Percentiles rank a stretch among this genome's conserved stretches.
These are phyloP conservation scores for Strobilomyces echinocephalus DNA, from an alignment of 768 basidiomycete species.

Conservation along the genomic window DNA sequence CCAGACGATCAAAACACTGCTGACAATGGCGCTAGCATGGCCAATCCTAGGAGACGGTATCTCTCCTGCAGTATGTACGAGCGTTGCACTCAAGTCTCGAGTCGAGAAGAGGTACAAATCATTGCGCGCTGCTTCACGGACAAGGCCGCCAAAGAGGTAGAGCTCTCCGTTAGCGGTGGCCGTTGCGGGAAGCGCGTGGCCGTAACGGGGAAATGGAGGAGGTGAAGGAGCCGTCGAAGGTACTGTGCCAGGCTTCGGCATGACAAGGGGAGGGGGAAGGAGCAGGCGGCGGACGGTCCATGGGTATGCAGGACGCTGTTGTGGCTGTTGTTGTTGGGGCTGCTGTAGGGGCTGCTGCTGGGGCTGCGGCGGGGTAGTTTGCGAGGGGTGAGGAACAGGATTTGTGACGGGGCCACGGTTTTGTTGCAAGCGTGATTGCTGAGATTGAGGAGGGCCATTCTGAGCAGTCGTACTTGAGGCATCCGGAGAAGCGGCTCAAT, in stretches of 20 bases:
- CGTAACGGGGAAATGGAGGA: conserved; percentile 94
- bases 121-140: conserved; percentile 83
- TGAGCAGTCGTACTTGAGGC: conserved; percentile 12
- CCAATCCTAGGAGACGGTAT: conserved; percentile 89
- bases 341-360: conserved; percentile 6
- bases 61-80: conserved; percentile 86
- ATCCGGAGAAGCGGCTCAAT: conserved; percentile 1
- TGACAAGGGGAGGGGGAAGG: conserved; percentile 61
- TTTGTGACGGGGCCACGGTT: conserved; percentile 33
- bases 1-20: conserved; percentile 95
- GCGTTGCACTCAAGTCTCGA: conserved; percentile 69
- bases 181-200: conserved; percentile 81
- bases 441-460: conserved; percentile 26
- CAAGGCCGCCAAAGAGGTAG: conserved; percentile 95
- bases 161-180: conserved; percentile 82
- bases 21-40: conserved; percentile 92
- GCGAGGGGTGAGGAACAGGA: conserved; percentile 25
- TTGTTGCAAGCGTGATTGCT: conserved; percentile 35
- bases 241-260: conserved; percentile 59
- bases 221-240: conserved; percentile 71
- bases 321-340: conserved; percentile 22
- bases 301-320: conserved; percentile 64
- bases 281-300: conserved; percentile 76
- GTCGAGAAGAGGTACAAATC: conserved; percentile 91
- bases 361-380: conserved; percentile 31